Evolutionary conservation across 1,284 basidiomycete species (phyloP).

Genomic region (Serendipita sp.): DNA sequence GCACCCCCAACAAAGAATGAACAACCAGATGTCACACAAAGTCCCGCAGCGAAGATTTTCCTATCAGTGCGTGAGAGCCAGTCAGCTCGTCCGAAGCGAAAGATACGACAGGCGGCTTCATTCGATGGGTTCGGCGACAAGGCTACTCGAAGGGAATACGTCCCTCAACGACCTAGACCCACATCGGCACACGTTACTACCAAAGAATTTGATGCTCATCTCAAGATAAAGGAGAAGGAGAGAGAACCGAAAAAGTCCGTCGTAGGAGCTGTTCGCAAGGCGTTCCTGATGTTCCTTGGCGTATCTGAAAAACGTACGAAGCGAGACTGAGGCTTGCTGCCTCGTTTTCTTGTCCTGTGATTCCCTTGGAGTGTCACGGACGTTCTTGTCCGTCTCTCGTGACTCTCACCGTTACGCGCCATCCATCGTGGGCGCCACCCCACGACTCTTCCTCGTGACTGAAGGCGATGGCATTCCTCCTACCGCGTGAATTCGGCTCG

Average conservation of each 20-base stretch:
- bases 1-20: not conserved
- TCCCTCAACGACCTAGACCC: not conserved
- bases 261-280: not conserved
- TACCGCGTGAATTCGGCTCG: too few relatives aligned
- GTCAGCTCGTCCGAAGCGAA: not conserved
- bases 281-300: not conserved
- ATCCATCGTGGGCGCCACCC: not conserved
- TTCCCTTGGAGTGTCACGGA: not conserved
- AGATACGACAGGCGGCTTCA: conserved; percentile 4
- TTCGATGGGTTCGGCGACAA: not conserved
- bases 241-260: not conserved
- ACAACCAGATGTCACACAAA: too few relatives aligned
- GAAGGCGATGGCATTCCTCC: not conserved
- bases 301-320: not conserved
- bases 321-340: not conserved
- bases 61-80: not conserved
- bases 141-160: not conserved
- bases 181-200: not conserved
- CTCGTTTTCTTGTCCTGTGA: not conserved
- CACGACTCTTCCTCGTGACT: not conserved
- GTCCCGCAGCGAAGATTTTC: not conserved
- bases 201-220: not conserved
- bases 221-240: not conserved
- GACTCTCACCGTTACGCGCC: not conserved
- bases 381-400: not conserved